phyloP scores from a whole-genome alignment of 768 basidiomycete genomes.

The Brasilioporus rufonigricans region DNA sequence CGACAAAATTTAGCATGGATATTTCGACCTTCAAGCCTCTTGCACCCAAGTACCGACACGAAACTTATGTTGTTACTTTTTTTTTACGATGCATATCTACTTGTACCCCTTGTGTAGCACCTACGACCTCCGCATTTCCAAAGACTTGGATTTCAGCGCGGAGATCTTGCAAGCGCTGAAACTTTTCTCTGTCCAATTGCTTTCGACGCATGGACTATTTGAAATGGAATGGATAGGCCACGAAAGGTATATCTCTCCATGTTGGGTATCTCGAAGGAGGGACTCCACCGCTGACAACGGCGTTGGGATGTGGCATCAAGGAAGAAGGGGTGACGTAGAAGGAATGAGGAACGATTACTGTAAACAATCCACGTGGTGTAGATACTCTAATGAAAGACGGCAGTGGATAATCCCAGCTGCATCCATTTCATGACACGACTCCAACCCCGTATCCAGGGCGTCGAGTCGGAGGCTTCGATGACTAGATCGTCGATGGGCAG shows the following conservation, averaged over 20 bases:
- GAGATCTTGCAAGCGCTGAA: background rate
- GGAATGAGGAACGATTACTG: background rate
- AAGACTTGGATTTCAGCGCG: background rate
- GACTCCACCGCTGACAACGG: background rate
- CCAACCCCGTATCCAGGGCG: background rate
- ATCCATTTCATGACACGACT: slow-evolving; percentile 5
- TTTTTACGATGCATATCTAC: background rate
- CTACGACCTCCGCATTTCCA: background rate
- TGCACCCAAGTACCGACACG: background rate
- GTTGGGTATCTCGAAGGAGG: background rate
- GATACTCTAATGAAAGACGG: background rate
- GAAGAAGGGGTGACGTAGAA: background rate
- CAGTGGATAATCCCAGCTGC: background rate
- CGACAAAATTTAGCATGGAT: background rate
- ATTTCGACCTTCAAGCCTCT: background rate
- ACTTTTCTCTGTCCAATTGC: background rate
- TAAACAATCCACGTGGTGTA: background rate
- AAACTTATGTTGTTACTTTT: background rate
- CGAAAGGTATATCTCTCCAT: background rate
- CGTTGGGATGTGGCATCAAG: background rate
- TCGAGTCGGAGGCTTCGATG: background rate
- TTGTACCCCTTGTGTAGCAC: background rate
- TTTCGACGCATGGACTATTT: background rate
- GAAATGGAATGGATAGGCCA: background rate
- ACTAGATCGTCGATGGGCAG: slow-evolving; percentile 8